A percentile compares a stretch with the other conserved stretches of the same genome.
These are phyloP conservation scores for Candida chauliodis DNA, from an alignment of 805 yeast genomes.

Conservation along the genomic window DNA sequence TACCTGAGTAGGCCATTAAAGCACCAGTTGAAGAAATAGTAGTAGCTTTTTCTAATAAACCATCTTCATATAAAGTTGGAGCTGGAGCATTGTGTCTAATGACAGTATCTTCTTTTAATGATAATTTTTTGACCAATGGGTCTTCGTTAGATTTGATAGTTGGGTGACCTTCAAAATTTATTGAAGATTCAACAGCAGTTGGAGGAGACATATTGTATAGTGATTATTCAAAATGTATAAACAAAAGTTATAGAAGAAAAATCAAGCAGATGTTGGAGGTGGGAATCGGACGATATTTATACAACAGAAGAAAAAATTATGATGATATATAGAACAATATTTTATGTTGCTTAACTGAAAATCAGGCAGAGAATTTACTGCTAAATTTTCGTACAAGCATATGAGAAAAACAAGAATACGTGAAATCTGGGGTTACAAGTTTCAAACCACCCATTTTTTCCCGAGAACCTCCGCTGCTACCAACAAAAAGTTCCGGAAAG, in stretches of 20 bases:
- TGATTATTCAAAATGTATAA: not conserved
- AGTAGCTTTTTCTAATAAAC: conserved; percentile 83
- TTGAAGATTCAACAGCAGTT: conserved; percentile 43
- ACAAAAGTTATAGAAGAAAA: too few relatives aligned
- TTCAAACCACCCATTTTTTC: too few relatives aligned
- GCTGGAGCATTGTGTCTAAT: conserved; percentile 91
- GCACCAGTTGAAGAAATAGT: conserved; percentile 93
- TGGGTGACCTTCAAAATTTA: conserved; percentile 39
- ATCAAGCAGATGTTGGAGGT: not conserved
- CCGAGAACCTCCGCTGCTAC: conserved; percentile 2
- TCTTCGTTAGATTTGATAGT: conserved; percentile 37
- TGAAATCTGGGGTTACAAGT: conserved; percentile 5
- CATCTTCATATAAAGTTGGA: conserved; percentile 93
- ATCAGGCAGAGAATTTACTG: too few relatives aligned
- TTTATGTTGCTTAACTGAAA: not conserved
- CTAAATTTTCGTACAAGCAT: too few relatives aligned
- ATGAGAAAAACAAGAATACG: not conserved
- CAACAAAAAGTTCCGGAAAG: conserved; percentile 1
- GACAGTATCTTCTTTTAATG: conserved; percentile 56
- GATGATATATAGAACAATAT: not conserved
- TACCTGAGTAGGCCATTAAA: conserved; percentile 90
- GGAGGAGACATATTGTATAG: conserved; percentile 39
- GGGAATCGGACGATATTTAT: not conserved
- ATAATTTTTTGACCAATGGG: conserved; percentile 39
- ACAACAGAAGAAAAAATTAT: too few relatives aligned